Percentiles rank a stretch among this genome's conserved stretches.
These are phyloP conservation scores for Tylopilus cervinicoccineus DNA, from an alignment of 768 basidiomycete species.

Conservation along the genomic window DNA sequence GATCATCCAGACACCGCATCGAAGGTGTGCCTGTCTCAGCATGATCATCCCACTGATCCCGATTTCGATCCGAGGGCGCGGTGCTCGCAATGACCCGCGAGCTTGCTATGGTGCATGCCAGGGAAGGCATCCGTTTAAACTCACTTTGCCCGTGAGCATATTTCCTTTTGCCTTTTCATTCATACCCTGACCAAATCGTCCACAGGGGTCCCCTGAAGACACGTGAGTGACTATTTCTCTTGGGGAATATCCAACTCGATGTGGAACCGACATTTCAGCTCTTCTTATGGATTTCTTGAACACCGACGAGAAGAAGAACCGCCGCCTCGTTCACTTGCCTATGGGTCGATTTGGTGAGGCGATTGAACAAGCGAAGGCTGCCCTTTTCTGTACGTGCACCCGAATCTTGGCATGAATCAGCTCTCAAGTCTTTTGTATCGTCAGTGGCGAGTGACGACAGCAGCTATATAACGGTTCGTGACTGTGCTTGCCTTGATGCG, in stretches of 20 bases:
- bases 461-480: conserved; percentile 87
- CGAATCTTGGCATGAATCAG: conserved; percentile 1
- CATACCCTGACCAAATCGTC: conserved; percentile 1
- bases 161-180: neutral
- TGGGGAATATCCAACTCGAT: neutral
- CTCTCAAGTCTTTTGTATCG: conserved; percentile 3
- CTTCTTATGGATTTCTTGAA: conserved; percentile 98
- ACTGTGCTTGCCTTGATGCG: neutral
- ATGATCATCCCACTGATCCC: conserved; percentile 5
- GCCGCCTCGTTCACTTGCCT: conserved; percentile 86
- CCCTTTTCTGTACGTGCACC: conserved; percentile 81
- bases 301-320: conserved; percentile 91
- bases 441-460: conserved; percentile 91
- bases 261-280: conserved; percentile 42
- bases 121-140: conserved; percentile 95
- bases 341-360: conserved; percentile 99
- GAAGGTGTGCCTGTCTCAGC: conserved; percentile 53
- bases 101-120: conserved; percentile 95
- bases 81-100: conserved; percentile 99
- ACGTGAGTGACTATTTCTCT: conserved; percentile 49
- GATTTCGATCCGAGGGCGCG: conserved; percentile 56
- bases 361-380: conserved; percentile 88
- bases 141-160: conserved; percentile 86
- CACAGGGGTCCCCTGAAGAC: conserved; percentile 90
- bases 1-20: conserved; percentile 88